Evolutionary conservation across 441 rosid genomes (phyloP).

Genomic region (Sinapis alba): DNA sequence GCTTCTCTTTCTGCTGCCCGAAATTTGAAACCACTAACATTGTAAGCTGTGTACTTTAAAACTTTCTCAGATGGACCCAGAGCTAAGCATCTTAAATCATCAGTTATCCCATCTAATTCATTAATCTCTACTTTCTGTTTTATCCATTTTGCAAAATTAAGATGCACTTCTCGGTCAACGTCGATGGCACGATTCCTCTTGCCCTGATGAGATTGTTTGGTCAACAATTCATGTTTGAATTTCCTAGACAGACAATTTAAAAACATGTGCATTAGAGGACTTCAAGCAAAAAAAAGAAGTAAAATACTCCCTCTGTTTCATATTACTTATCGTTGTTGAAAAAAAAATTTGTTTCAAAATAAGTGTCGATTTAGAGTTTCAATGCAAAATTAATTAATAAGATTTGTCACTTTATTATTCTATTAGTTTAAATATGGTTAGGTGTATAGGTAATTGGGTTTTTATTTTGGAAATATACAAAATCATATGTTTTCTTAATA

Average conservation of each 20-base stretch:
- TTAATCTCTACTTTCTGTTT: not conserved
- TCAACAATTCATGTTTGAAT: not conserved
- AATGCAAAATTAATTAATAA: no score
- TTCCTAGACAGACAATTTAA: not conserved
- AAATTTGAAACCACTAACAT: slow-evolving; percentile 7
- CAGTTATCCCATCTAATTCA: not conserved
- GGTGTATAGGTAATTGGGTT: no score
- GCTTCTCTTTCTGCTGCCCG: not conserved
- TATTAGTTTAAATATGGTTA: no score
- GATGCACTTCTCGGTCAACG: slow-evolving; percentile 7
- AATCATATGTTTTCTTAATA: no score
- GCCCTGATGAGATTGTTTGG: not conserved
- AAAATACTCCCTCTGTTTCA: no score
- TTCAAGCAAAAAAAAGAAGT: not conserved
- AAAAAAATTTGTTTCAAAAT: no score
- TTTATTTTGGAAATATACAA: no score
- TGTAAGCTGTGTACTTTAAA: not conserved
- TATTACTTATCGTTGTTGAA: no score
- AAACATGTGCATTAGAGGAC: not conserved
- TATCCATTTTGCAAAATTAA: slow-evolving; percentile 1
- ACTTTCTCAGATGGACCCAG: not conserved
- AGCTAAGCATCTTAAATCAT: not conserved
- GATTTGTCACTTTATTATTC: no score
- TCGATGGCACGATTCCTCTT: not conserved
- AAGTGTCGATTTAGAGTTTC: no score